phyloP scores from a whole-genome alignment of 768 basidiomycete genomes.

The Heimioporus sp. region DNA sequence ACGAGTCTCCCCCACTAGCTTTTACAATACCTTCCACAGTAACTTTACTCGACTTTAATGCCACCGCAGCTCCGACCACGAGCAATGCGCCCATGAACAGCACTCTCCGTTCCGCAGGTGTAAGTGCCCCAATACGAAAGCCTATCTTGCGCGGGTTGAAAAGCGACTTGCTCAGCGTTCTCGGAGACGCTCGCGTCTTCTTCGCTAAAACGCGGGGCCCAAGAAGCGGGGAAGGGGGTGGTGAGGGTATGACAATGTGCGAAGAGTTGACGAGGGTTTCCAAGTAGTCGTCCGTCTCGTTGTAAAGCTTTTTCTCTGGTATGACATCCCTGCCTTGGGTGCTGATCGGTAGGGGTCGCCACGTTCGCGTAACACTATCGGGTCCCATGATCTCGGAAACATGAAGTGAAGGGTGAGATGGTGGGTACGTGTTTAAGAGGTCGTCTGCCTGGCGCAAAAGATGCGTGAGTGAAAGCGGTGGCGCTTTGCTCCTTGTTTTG shows the following conservation, averaged over 20 bases:
- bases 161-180: constrained; percentile 2
- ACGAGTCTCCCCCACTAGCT: constrained; percentile 12
- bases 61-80: constrained; percentile 69
- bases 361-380: constrained; percentile 73
- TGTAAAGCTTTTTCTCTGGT: constrained; percentile 23
- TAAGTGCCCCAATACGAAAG: constrained; percentile 25
- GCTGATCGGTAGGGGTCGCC: constrained; percentile 40
- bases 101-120: constrained; percentile 25
- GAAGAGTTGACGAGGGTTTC: constrained; percentile 23
- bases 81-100: constrained; percentile 66
- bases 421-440: constrained; percentile 58
- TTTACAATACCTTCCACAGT: constrained; percentile 11
- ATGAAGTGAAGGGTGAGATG: constrained; percentile 50
- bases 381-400: constrained; percentile 71
- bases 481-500: constrained; percentile 19
- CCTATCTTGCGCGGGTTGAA: constrained; percentile 18
- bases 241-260: constrained; percentile 24
- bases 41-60: constrained; percentile 27
- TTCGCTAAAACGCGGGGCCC: constrained; percentile 11
- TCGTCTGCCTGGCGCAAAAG: constrained; percentile 59
- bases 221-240: constrained; percentile 20
- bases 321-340: constrained; percentile 1
- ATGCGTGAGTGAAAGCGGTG: constrained; percentile 41
- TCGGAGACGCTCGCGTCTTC: constrained; percentile 17
- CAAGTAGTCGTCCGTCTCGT: constrained; percentile 26